phyloP scores from a whole-genome alignment of 352 stramenopile genomes.

The Phytopythium montanum region DNA sequence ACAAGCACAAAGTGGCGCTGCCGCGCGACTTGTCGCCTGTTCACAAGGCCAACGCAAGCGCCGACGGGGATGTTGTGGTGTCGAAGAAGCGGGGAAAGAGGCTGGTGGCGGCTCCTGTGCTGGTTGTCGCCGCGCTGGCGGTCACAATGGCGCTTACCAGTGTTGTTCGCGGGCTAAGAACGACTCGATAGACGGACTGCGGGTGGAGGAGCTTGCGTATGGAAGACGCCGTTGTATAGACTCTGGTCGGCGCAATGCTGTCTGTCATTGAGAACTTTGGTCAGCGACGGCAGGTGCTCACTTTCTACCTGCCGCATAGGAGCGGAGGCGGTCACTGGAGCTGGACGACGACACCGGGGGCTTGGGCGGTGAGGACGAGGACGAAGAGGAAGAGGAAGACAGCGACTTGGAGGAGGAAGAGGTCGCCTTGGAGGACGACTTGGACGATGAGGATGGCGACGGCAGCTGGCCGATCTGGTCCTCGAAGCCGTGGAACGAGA shows the following conservation, averaged over 20 bases:
- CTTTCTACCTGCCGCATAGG: background rate
- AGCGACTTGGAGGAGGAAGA: background rate
- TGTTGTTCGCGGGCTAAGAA: background rate
- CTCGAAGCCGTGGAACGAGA: slow-evolving; percentile 81
- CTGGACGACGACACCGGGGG: background rate
- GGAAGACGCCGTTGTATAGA: no score
- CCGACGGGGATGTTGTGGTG: background rate
- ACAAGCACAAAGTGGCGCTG: slow-evolving; percentile 13
- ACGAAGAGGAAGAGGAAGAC: slow-evolving; percentile 3
- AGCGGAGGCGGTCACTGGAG: background rate
- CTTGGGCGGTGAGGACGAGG: background rate
- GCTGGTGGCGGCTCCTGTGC: background rate
- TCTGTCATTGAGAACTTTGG: background rate
- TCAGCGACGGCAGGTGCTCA: background rate
- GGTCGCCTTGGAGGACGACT: slow-evolving; percentile 11
- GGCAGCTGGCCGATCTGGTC: slow-evolving; percentile 31
- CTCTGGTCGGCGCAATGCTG: background rate
- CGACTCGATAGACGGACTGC: background rate
- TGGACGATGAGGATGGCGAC: slow-evolving; percentile 15
- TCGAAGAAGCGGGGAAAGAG: background rate
- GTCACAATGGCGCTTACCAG: background rate
- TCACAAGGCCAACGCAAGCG: background rate
- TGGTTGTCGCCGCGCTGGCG: background rate
- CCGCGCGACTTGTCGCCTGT: background rate
- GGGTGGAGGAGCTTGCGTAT: background rate